Evolutionary conservation across 345 rosid species (phyloP).

Genomic region (Populus nigra): DNA sequence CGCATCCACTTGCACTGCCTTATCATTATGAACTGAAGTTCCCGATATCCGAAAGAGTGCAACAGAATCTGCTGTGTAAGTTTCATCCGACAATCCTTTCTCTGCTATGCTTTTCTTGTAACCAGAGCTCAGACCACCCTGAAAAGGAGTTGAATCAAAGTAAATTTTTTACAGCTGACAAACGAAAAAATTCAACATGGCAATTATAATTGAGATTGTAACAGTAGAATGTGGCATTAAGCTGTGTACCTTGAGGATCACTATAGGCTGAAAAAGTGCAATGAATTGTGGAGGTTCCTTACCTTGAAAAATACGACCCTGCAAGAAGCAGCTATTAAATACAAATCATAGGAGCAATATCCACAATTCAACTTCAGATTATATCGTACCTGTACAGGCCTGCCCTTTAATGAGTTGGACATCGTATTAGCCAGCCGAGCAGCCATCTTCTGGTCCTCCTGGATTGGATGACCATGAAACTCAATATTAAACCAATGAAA

Average conservation of each 20-base stretch:
- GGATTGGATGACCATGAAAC: constrained; percentile 20
- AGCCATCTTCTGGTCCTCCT: constrained; percentile 92
- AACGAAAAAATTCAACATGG: constrained; percentile 11
- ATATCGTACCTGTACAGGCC: constrained; percentile 80
- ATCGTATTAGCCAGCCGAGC: constrained; percentile 64
- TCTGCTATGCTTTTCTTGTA: constrained; percentile 68
- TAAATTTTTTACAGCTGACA: constrained; percentile 13
- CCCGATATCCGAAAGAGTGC: constrained; percentile 88
- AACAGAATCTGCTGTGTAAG: constrained; percentile 62
- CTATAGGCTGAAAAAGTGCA: constrained; percentile 89
- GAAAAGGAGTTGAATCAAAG: constrained; percentile 21
- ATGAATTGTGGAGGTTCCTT: constrained; percentile 95
- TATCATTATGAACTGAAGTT: constrained; percentile 67
- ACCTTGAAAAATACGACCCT: constrained; percentile 87
- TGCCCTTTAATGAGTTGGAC: constrained; percentile 84
- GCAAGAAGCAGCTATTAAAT: constrained; percentile 34
- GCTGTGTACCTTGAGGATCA: constrained; percentile 74
- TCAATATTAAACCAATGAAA: constrained; percentile 1
- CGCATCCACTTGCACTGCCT: constrained; percentile 76
- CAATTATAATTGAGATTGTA: constrained; percentile 1
- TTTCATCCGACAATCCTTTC: constrained; percentile 61
- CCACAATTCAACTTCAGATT: constrained; percentile 7
- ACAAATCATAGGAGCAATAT: constrained; percentile 15
- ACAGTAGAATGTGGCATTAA: not conserved
- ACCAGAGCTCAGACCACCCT: constrained; percentile 97